Conservation (phyloP, 768 basidiomycete genomes). For the Lactarius evosmus region DNA sequence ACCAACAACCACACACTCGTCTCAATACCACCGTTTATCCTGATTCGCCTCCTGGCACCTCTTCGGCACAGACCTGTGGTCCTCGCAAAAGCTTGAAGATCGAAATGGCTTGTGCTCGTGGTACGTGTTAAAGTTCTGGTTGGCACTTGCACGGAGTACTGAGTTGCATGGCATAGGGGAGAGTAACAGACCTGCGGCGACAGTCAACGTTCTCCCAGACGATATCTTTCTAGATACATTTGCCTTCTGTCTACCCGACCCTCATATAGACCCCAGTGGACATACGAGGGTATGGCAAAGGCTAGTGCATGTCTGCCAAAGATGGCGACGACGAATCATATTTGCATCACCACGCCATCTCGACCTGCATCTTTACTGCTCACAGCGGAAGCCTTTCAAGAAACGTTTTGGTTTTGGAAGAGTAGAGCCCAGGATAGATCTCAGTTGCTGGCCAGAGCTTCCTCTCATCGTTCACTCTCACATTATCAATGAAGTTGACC, state of each 20-base stretch:
- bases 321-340: background rate
- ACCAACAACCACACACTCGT: too few species aligned
- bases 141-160: background rate
- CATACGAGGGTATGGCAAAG: background rate
- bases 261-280: accelerated
- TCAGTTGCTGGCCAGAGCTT: background rate
- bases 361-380: background rate
- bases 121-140: background rate
- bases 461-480: background rate
- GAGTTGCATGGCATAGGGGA: background rate
- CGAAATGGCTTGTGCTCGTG: background rate
- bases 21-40: too few species aligned
- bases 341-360: background rate
- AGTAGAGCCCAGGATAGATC: too few species aligned
- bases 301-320: background rate
- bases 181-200: background rate
- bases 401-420: too few species aligned
- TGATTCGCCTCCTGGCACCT: background rate
- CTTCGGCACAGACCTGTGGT: background rate
- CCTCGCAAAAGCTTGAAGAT: background rate
- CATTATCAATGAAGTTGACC: too few species aligned
- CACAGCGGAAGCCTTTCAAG: background rate
- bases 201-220: background rate
- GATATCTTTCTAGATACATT: background rate
- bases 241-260: background rate